These are phyloP conservation scores for Arthrobotrys sinensis DNA, from an alignment of 2,329 filamentous ascomycete genomes.

Conservation along the genomic window DNA sequence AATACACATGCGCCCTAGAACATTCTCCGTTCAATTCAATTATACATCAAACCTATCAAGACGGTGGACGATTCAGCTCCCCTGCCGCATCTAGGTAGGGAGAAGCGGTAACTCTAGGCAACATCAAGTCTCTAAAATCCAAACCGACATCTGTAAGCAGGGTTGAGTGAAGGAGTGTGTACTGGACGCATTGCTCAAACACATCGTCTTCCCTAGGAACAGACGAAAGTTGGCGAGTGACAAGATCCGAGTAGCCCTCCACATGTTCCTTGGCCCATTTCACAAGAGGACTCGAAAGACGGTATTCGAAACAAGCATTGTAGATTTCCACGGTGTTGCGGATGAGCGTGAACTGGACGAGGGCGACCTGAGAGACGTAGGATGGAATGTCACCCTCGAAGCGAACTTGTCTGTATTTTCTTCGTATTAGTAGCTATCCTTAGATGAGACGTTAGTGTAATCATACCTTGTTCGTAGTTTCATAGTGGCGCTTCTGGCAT, in stretches of 20 bases:
- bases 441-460: slow-evolving; percentile 27
- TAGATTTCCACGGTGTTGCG: slow-evolving; percentile 93
- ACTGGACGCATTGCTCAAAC: slow-evolving; percentile 86
- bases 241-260: slow-evolving; percentile 87
- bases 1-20: not conserved
- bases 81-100: slow-evolving; percentile 29
- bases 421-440: not conserved
- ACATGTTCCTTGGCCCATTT: slow-evolving; percentile 98
- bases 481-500: slow-evolving; percentile 82
- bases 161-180: slow-evolving; percentile 83
- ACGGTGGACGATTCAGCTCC: not conserved
- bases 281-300: slow-evolving; percentile 93
- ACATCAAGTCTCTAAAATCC: slow-evolving; percentile 82
- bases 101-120: slow-evolving; percentile 31
- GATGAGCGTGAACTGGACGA: slow-evolving; percentile 94
- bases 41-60: not conserved
- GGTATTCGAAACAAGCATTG: slow-evolving; percentile 85
- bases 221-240: slow-evolving; percentile 87
- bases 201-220: slow-evolving; percentile 81
- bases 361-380: slow-evolving; percentile 95
- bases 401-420: slow-evolving; percentile 82
- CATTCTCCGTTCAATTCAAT: not conserved
- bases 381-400: slow-evolving; percentile 94
- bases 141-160: slow-evolving; percentile 88
- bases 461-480: slow-evolving; percentile 84